These are phyloP conservation scores for Ceratocystiopsis brevicomis DNA, from an alignment of 2,329 filamentous ascomycete species.

Conservation along the genomic window DNA sequence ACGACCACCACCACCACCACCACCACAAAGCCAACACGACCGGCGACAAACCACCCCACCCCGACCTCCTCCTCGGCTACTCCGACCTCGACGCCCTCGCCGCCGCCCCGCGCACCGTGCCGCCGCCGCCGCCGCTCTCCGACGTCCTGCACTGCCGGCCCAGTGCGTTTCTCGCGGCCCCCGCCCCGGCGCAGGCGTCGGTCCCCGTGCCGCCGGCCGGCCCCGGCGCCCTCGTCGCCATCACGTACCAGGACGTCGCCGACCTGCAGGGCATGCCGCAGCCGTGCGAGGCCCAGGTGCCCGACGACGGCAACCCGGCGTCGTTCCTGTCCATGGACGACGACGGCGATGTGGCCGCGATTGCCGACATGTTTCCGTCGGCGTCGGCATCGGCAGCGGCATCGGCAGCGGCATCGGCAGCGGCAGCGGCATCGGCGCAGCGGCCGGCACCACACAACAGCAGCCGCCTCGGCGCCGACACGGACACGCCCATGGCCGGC, in stretches of 20 bases:
- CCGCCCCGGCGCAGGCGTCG: background rate
- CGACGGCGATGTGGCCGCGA: slow-evolving; percentile 4
- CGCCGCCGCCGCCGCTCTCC: background rate
- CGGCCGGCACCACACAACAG: no score
- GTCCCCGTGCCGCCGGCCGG: slow-evolving; percentile 2
- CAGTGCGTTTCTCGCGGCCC: background rate
- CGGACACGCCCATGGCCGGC: no score
- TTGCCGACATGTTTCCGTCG: background rate
- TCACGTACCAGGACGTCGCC: slow-evolving; percentile 8
- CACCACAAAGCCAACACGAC: background rate
- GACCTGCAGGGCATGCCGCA: slow-evolving; percentile 7
- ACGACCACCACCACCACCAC: background rate
- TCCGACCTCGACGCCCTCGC: background rate
- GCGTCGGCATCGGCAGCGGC: background rate
- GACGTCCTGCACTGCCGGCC: background rate
- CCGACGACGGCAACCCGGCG: slow-evolving; percentile 9
- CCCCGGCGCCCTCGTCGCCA: slow-evolving; percentile 8
- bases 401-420: no score
- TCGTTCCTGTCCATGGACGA: slow-evolving; percentile 13
- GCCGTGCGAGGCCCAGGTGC: background rate
- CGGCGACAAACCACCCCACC: background rate
- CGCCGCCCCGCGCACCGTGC: background rate
- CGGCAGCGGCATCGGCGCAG: no score
- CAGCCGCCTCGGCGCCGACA: no score
- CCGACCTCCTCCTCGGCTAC: background rate